Conservation (phyloP, 345 rosid species). For the Bretschneidera sinensis region DNA sequence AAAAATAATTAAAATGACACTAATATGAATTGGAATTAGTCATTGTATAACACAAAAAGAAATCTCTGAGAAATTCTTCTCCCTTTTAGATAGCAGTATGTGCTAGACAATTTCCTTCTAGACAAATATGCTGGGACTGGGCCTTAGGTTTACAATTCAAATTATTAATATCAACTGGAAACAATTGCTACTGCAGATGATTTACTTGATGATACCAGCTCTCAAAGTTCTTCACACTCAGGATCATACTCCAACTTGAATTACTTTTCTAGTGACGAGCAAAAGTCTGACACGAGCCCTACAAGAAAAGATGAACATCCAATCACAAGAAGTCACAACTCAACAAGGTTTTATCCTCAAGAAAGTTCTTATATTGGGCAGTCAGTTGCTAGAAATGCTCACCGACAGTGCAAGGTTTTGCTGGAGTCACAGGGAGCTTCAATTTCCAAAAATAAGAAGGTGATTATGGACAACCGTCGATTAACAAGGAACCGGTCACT, state of each 20-base stretch:
- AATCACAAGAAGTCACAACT: constrained; percentile 25
- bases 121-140: neutral
- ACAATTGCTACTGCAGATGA: constrained; percentile 50
- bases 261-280: constrained; percentile 44
- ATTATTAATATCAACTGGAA: constrained; percentile 11
- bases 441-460: constrained; percentile 30
- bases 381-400: constrained; percentile 16
- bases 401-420: constrained; percentile 27
- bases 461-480: constrained; percentile 23
- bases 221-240: constrained; percentile 60
- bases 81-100: no score
- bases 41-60: no score
- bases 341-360: constrained; percentile 52
- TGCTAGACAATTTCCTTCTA: neutral
- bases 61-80: no score
- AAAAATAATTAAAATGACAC: no score
- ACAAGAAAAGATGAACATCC: constrained; percentile 22
- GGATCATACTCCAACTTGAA: constrained; percentile 52
- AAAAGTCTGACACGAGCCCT: constrained; percentile 26
- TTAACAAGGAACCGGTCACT: constrained; percentile 63
- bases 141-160: constrained; percentile 1
- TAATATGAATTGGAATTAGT: no score
- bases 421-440: constrained; percentile 35
- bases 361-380: constrained; percentile 29
- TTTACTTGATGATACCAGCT: constrained; percentile 53